phyloP scores from a whole-genome alignment of 208 protist species.

The Plasmodiophora brassicae region DNA sequence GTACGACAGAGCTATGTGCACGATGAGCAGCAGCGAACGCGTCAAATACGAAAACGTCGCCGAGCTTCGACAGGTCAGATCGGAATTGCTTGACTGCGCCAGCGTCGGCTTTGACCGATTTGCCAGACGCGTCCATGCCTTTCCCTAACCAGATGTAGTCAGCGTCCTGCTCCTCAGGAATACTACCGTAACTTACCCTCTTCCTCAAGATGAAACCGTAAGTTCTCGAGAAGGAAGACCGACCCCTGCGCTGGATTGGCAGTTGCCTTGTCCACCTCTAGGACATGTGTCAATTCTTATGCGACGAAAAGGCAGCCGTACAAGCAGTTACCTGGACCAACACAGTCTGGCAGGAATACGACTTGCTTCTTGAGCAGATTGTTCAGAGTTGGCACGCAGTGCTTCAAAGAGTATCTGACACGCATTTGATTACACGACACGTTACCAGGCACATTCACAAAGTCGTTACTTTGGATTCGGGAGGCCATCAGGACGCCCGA shows the following conservation, averaged over 20 bases:
- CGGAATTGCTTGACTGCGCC: conserved; percentile 67
- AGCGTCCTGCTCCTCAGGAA: not conserved
- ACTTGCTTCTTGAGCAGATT: conserved; percentile 64
- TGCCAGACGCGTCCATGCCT: conserved; percentile 64
- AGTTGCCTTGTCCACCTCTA: conserved; percentile 69
- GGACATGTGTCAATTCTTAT: not conserved
- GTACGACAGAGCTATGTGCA: conserved; percentile 82
- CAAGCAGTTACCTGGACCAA: conserved; percentile 54
- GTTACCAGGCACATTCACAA: not conserved
- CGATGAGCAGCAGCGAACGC: conserved; percentile 96
- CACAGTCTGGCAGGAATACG: conserved; percentile 73
- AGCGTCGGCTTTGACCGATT: conserved; percentile 51
- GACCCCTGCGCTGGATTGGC: conserved; percentile 63
- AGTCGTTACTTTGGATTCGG: conserved; percentile 22
- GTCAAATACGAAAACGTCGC: conserved; percentile 96
- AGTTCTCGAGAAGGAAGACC: conserved; percentile 96
- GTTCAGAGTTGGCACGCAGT: conserved; percentile 54
- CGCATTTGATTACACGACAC: not conserved
- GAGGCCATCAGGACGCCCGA: conserved; percentile 88
- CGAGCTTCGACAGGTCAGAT: conserved; percentile 75
- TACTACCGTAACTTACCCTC: conserved; percentile 35
- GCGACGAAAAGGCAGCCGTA: not conserved
- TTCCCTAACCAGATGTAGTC: conserved; percentile 51
- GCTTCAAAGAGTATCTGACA: conserved; percentile 37
- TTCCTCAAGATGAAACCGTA: conserved; percentile 95